Evolutionary conservation across 164 flowering plant species (phyloP), one percentile per base, ranked within the genome.

Genomic region (Magnolia sinica): DNA sequence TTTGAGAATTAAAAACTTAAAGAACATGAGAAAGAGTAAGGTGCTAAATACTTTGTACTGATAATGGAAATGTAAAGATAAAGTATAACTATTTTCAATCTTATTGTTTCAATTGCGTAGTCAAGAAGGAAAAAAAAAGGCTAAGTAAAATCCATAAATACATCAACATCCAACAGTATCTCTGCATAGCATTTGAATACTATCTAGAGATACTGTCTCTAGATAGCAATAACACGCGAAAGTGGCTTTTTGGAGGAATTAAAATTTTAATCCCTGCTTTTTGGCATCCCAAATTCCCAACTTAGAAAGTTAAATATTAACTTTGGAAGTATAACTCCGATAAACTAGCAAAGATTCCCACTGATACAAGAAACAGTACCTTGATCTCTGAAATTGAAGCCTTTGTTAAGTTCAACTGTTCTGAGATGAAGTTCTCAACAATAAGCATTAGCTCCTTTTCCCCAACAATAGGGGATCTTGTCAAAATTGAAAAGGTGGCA

Each of bases 341-440:
- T 55, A 55, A 55, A 11, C 18, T 55, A 11, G 18, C 10, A 37
- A 3, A 55, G 45, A 63, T 2, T 45, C 4, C 24, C 65, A 16
- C 22, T 27, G 50, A 51, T 37, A 68, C 51, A 73, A 68, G 18
- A 7, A 16, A 64, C 20, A 73, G 49, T 89, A 96, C 99, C 97
- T 94, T 91, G 73, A 85, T 78, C 76, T 89, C 92, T 64, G 84
- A 84, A 64, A 91, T 80, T 24, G 84, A 82, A 76, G 85, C 90
- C 76, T 80, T 91, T 70, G 77, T 72, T 58, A 96, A 72, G 76
- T 77, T 83, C 68, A 94, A 78, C 76, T 86, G 95, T 74, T 90
- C 93, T 51, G 80, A 69, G 55, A 90, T 73, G 79, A 89, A 92
- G 67, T 80, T 82, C 81, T 90, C 90, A 76, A 90, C 86, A 50